Evolutionary conservation across 345 rosid genomes (phyloP), one percentile per base, ranked within the genome.

Genomic region (Theobroma cacao): DNA sequence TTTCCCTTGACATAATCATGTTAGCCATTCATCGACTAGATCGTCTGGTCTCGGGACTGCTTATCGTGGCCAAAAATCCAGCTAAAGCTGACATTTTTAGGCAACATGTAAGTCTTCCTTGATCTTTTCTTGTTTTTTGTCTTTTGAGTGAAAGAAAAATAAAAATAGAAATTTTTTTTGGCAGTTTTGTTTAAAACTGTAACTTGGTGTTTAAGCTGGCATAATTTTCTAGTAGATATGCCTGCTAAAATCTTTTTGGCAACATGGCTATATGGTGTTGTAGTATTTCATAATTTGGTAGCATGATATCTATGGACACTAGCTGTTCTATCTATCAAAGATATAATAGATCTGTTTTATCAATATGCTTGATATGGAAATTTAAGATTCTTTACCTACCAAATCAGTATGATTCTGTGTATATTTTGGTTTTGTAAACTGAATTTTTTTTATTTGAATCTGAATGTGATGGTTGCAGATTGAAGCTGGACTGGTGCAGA

Each of bases 41-140:
- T 85, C 89, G 95, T 64, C 94, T 94, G 61, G 97, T 94, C 83
- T 94, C 97, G 22, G 97, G 99, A 76, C 90, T 96, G 78, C 98
- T 94, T 73, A 94, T 94, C 81, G 82, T 94, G 78, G 99, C 97
- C 56, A 90, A 97, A 87, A 94, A 82, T 87, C 89, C 94, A 33
- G 83, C 88, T 43, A 94, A 84, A 82, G 97, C 99, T 82, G 95
- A 92, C 70, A 56, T 84, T 80, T 96, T 94, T 77, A 90, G 99
- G 82, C 88, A 91, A 85, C 95, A 96, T 91, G 98, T 90, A 86
- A 80, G 80, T 58, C 31, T 68, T 77, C 47, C 15, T 17, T 2
- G 11, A 11, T 33, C 15, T 1, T 52, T 15, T 70, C 15, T 30
- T 20, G 43, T 13, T 62, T 31, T 15, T 34, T 63, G 7, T 38